Evolutionary conservation across 202 grass and related monocot genomes (phyloP).

Genomic region (Eragrostis tef): DNA sequence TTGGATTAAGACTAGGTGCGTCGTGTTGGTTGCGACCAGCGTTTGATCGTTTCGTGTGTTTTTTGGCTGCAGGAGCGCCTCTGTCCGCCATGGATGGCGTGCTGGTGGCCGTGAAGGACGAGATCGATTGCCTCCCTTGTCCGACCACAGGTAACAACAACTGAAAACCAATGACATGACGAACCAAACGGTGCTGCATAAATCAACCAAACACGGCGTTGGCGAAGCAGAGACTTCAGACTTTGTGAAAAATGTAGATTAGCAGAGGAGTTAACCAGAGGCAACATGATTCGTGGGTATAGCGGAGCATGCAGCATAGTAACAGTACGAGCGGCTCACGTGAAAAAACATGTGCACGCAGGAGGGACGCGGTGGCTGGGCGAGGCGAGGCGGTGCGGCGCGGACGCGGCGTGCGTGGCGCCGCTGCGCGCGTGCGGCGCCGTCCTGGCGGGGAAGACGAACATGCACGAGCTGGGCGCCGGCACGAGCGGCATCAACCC

Average conservation of each 20-base stretch:
- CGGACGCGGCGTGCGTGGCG: constrained; percentile 61
- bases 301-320: too few relatives aligned
- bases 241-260: background rate
- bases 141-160: constrained; percentile 67
- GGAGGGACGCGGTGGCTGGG: constrained; percentile 77
- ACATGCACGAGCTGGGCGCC: constrained; percentile 78
- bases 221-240: too few relatives aligned
- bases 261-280: background rate
- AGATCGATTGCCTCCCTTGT: constrained; percentile 87
- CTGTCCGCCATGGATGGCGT: constrained; percentile 86
- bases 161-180: background rate
- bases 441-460: constrained; percentile 66
- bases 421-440: constrained; percentile 69
- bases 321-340: too few relatives aligned
- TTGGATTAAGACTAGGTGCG: background rate
- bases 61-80: constrained; percentile 51
- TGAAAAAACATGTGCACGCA: background rate
- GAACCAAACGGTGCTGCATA: too few relatives aligned
- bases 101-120: constrained; percentile 86
- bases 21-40: background rate
- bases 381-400: constrained; percentile 47
- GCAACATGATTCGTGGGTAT: background rate
- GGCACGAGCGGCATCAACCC: constrained; percentile 77
- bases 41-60: background rate
- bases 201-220: too few relatives aligned